Conservation (phyloP, 169 alveolate species). For the Plasmodium sp. region DNA sequence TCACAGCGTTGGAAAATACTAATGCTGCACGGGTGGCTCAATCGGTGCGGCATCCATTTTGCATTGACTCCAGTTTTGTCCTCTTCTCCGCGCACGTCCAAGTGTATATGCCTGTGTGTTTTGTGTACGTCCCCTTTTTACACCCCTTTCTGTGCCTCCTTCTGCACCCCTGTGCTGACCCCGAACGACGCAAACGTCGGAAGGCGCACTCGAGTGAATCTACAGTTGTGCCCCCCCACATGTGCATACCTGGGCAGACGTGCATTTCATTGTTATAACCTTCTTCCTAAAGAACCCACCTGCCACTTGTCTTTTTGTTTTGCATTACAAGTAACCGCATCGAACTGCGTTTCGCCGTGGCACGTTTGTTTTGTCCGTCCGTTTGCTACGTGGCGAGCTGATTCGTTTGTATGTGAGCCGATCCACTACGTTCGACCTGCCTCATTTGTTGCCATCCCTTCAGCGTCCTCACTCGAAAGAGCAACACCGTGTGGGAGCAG, state of each 20-base stretch:
- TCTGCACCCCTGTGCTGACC: background rate
- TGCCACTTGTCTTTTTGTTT: background rate
- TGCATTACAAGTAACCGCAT: background rate
- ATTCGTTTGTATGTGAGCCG: background rate
- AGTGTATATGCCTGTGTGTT: background rate
- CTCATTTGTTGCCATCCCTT: background rate
- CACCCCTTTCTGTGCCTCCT: background rate
- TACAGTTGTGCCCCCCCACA: background rate
- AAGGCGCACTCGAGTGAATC: background rate
- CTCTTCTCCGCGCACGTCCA: background rate
- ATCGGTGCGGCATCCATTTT: background rate
- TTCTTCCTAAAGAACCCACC: background rate
- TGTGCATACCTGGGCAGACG: background rate
- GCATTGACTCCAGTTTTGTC: background rate
- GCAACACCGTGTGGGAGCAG: background rate
- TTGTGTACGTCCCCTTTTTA: background rate
- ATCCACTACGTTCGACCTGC: background rate
- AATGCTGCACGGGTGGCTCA: background rate
- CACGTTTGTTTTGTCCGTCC: background rate
- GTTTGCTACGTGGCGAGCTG: background rate
- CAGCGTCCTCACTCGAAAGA: background rate
- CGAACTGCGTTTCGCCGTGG: background rate
- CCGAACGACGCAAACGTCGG: background rate
- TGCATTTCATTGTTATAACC: background rate
- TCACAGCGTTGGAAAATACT: conserved; percentile 24